Evolutionary conservation across 805 yeast species (phyloP).

Genomic region (Candida silvicultrix): DNA sequence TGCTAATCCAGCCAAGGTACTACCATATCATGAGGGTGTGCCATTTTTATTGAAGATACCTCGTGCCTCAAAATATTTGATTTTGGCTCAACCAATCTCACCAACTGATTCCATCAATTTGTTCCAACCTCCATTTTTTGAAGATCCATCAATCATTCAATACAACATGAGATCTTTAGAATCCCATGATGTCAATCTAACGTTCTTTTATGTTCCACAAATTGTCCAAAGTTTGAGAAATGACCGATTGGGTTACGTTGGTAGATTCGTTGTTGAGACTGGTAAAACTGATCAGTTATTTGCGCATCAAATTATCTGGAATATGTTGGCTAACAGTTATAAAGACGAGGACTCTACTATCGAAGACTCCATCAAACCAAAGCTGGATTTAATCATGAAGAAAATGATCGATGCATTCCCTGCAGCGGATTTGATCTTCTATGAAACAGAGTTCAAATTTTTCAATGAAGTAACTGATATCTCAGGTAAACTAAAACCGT

Average conservation of each 20-base stretch:
- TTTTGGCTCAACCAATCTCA: slow-evolving; percentile 43
- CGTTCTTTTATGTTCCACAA: slow-evolving; percentile 97
- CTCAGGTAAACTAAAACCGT: slow-evolving; percentile 93
- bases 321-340: slow-evolving; percentile 88
- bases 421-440: slow-evolving; percentile 55
- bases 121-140: slow-evolving; percentile 68
- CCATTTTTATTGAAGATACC: slow-evolving; percentile 36
- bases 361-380: slow-evolving; percentile 81
- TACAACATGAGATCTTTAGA: slow-evolving; percentile 88
- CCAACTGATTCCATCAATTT: slow-evolving; percentile 84
- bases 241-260: slow-evolving; percentile 80
- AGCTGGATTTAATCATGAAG: slow-evolving; percentile 64
- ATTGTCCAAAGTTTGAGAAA: slow-evolving; percentile 88
- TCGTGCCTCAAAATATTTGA: slow-evolving; percentile 11
- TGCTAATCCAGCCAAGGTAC: slow-evolving; percentile 53
- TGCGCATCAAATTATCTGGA: slow-evolving; percentile 98
- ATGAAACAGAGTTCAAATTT: slow-evolving; percentile 79
- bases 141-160: slow-evolving; percentile 66
- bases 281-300: slow-evolving; percentile 86
- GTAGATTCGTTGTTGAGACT: slow-evolving; percentile 83
- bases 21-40: slow-evolving; percentile 52
- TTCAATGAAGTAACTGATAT: slow-evolving; percentile 89
- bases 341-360: slow-evolving; percentile 80
- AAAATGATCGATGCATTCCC: slow-evolving; percentile 59
- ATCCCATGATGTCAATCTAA: slow-evolving; percentile 75